Conservation (phyloP, 345 rosid genomes). For the Gossypium thurberi region DNA sequence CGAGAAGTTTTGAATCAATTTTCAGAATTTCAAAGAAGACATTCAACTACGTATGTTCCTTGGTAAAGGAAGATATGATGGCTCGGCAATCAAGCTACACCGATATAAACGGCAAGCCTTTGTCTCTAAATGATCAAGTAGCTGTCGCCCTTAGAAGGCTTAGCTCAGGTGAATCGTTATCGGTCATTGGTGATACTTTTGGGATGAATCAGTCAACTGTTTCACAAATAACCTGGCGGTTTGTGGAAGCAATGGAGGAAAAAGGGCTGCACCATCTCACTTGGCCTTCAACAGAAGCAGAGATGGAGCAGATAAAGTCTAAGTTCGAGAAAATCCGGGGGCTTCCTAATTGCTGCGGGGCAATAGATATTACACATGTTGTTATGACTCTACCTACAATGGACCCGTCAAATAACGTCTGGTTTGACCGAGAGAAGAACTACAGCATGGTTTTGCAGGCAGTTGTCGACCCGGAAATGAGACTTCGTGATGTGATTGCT, state of each 20-base stretch:
- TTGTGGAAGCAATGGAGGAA: constrained; percentile 76
- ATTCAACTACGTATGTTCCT: constrained; percentile 61
- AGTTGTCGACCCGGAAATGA: constrained; percentile 61
- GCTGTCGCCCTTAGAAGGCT: constrained; percentile 74
- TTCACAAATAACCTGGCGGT: constrained; percentile 74
- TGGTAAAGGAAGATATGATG: constrained; percentile 54
- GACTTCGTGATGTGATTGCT: constrained; percentile 52
- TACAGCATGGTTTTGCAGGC: constrained; percentile 73
- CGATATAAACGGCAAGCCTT: constrained; percentile 38
- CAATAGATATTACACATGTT: constrained; percentile 56
- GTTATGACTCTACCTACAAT: constrained; percentile 59
- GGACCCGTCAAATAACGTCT: constrained; percentile 47
- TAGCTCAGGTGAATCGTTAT: constrained; percentile 70
- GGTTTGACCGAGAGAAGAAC: constrained; percentile 63
- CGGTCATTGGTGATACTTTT: constrained; percentile 52
- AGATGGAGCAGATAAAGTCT: constrained; percentile 43
- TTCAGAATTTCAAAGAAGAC: constrained; percentile 66
- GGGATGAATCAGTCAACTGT: constrained; percentile 68
- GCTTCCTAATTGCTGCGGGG: constrained; percentile 65
- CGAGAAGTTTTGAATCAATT: constrained; percentile 53
- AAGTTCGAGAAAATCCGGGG: constrained; percentile 60
- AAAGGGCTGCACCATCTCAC: constrained; percentile 52
- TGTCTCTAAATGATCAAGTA: constrained; percentile 53
- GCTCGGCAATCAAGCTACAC: constrained; percentile 47
- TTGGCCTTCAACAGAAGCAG: constrained; percentile 53